Evolutionary conservation across 257 asterid genomes (phyloP), one percentile per base, ranked within the genome.

Genomic region (Nicotiana knightiana): DNA sequence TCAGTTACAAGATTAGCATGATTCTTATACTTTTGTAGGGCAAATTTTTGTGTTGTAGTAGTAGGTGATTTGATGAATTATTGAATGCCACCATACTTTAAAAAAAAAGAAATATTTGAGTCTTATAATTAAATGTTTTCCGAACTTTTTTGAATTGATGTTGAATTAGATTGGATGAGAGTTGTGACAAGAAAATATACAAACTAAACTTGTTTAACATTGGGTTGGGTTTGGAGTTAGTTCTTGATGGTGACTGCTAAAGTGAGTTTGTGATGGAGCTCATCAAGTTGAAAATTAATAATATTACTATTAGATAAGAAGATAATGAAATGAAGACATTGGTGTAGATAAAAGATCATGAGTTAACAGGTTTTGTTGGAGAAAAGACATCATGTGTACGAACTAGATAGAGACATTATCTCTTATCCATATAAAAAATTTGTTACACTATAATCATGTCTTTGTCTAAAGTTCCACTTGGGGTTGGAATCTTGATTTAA

Each of bases 401-500:
- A 77, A 6, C 70, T 57, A 53, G 58, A 58, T 62, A 39, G 59
- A 33, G 10, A 79, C 75, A 81, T 58, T 30, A 78, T 78, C 76
- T 55, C 71, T 67, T 39, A 80, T 64, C 77, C 46, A 51, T 48
- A 43, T 43, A 43, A 2, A 3, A 33, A 51, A 48, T 5, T 5
- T 21, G n/a, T 54, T 62, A 13, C 24, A 21, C 1, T 17, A 65
- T 59, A 71, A 64, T 76, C 26, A 67, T 68, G 83, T 85, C 53
- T 66, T 18, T 33, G 82, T 35, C 24, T 79, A 13, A 32, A 58
- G 53, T 15, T 79, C 84, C 46, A 83, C 81, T 35, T 39, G 73
- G 26, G 7, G 67, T 12, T 81, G 66, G 85, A 76, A 81, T 82
- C 83, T 82, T 82, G 81, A 71, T 62, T 37, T 83, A 48, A 51